Evolutionary conservation across 495 filamentous ascomycete species (phyloP), one percentile per base, ranked within the genome.

Genomic region (Tuber melanosporum): DNA sequence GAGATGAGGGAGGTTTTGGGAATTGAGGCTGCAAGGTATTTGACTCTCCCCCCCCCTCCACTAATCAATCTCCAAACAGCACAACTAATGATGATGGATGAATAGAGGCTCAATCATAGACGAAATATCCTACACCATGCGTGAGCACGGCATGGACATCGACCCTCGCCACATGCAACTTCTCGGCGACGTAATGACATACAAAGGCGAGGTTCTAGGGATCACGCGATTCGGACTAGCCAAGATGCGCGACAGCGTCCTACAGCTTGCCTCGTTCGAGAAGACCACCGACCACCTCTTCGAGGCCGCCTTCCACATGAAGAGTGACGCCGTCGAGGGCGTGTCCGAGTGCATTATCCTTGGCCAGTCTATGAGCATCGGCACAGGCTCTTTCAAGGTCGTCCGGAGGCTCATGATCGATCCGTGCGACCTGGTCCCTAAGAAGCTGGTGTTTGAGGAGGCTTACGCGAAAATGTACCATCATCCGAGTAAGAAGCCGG

Each of bases 101-200:
- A 41, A 78, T 22, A 83, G 82, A 66, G 74, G 75, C 20, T 83
- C 82, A 19, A 83, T 83, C 49, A 83, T 83, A 46, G 72, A 75
- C 19, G 82, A 83, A 80, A 83, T 83, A 43, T 83, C 82, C 14
- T 79, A 81, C 57, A 83, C 82, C 19, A 83, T 83, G 82, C 52
- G 75, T 4, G 82, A 83, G 42, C 82, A 83, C 70, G 82, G 82
- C 82, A 98, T 99, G 95, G 90, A 90, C 85, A 98, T 99, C 80
- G 95, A 99, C 86, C 95, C 95, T 43, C 92, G 96, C 46, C 95
- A 99, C 88, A 98, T 99, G 94, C 92, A 98, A 84, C 89, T 99
- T 12, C 89, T 99, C 22, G 95, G 95, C n/a, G 96, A 99, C 76
- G 94, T 98, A 49, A 99, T 99, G 95, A 99, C 95, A 9, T 98